phyloP scores from a whole-genome alignment of 345 rosid genomes.

The Carallia brachiata region DNA sequence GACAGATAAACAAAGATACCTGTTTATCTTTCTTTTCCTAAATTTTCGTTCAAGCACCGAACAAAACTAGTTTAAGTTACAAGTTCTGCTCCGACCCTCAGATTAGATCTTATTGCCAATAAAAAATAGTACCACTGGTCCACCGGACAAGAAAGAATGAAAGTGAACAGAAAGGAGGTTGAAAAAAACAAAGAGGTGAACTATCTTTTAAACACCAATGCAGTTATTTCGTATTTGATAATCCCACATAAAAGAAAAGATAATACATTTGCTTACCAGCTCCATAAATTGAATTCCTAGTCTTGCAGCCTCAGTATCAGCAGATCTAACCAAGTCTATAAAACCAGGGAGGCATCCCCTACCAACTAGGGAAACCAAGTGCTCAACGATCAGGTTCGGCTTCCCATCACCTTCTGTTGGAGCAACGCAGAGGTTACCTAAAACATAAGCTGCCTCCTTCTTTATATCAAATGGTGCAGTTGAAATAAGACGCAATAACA shows the following conservation, averaged over 20 bases:
- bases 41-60: no score
- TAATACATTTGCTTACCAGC: constrained; percentile 57
- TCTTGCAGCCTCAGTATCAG: constrained; percentile 79
- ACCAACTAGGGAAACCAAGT: constrained; percentile 67
- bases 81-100: not conserved
- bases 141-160: not conserved
- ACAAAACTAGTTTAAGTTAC: no score
- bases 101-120: not conserved
- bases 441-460: constrained; percentile 85
- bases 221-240: not conserved
- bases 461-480: constrained; percentile 81
- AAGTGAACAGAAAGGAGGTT: not conserved
- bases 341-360: constrained; percentile 86
- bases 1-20: no score
- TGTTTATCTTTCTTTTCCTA: no score
- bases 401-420: constrained; percentile 57
- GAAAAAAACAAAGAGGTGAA: not conserved
- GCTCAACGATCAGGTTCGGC: constrained; percentile 67
- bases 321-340: constrained; percentile 78
- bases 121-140: not conserved
- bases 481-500: constrained; percentile 64
- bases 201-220: no score
- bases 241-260: not conserved
- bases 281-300: constrained; percentile 95
- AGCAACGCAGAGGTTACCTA: constrained; percentile 96